Evolutionary conservation across 2,329 filamentous ascomycete species (phyloP), one percentile per base, ranked within the genome.

Genomic region (Talaromyces sp.): DNA sequence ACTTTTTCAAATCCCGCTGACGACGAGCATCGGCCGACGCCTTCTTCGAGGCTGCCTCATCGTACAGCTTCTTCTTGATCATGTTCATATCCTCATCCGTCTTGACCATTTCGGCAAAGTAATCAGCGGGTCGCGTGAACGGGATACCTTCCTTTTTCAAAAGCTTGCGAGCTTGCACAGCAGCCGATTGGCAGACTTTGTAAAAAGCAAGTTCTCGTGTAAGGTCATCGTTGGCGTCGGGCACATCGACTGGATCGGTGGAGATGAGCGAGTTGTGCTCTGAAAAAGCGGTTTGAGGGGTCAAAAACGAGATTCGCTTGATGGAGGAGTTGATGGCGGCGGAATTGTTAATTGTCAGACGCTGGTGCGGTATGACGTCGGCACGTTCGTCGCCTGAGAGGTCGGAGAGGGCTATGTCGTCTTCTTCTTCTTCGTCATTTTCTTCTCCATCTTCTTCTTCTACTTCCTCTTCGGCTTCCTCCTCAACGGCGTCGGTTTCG

Each of bases 31-130:
- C 95, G 28, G 90, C 88, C 31, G 92, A 86, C 0, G 95, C 94
- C 82, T 96, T 96, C 84, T 96, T 96, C 64, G 87, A 83, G 10
- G 94, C 91, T 0, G 94, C 95, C 72, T 96, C 92, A 71, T 98
- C 93, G 65, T 96, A 85, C 70, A 98, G 82, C 83, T 96, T 96
- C 72, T 89, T 87, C 83, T 96, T 96, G 75, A 99, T 91, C 83
- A 91, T 93, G 74, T 91, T 91, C 95, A 99, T 99, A 77, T 97
- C 95, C 70, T 96, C 94, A 74, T 99, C 95, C 71, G 89, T 91
- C 86, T 98, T 98, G 71, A 97, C 89, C 93, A 98, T 99, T 83
- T 99, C 95, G 52, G 95, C 95, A 70, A 99, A 99, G 80, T 96
- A 99, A 79, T 99, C 95, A 61, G 86, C 88, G 3, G 95, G 95